Evolutionary conservation across 441 rosid species (phyloP), one percentile per base, ranked within the genome.

Genomic region (Hypseocharis bilobata): DNA sequence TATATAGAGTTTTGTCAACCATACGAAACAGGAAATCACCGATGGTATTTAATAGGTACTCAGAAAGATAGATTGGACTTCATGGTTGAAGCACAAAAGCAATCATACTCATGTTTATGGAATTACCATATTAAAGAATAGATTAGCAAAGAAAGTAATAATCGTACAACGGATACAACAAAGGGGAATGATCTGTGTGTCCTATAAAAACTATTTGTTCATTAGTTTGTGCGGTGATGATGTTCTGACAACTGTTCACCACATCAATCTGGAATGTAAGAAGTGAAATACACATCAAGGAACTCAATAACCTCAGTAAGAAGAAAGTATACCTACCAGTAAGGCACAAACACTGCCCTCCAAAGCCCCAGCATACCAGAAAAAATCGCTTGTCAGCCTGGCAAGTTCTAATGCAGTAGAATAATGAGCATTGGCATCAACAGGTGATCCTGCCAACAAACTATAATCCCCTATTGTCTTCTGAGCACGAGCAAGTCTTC

Each of bases 341-440:
- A 93, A 81, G 63, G 98, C 95, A 76, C 97, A 90, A 71, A 88
- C 89, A 44, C 93, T 87, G 57, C 98, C 98, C 85, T 90, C 98
- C 83, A 93, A 71, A 67, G 98, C 98, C 63, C 98, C 97, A 3
- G 97, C 98, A 72, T 83, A 83, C 98, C 98, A 93, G 78, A 93
- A 93, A 84, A 71, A 90, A 80, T 93, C 98, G 29, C 85, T 81
- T 26, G 97, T 90, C 81, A 86, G 71, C 70, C 98, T 88, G 36
- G 97, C 94, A 14, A 92, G 84, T 51, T 91, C 97, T 44, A 87
- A 40, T 26, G 99, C 97, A 29, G 99, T 93, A n/a, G 84, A 77
- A 82, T 88, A 93, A 65, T 93, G 99, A 25, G 96, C 97, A 77
- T 88, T 87, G 60, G 99, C 96, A 87, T 91, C 99, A 78, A 88